phyloP scores from a whole-genome alignment of 768 basidiomycete species.

The Collybia nuda region DNA sequence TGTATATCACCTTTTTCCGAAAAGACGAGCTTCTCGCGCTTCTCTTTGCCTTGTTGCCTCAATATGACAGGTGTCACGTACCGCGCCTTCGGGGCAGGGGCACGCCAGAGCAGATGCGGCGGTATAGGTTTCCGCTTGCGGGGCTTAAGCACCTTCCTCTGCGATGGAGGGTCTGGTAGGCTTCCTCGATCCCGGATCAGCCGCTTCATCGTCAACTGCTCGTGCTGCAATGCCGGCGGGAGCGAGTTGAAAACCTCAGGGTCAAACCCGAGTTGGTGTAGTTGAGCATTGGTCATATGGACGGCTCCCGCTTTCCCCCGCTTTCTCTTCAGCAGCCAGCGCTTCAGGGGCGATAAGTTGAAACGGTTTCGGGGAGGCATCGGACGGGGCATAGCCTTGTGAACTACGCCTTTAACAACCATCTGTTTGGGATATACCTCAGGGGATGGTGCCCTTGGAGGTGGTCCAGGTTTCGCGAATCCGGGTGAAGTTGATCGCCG shows the following conservation, averaged over 20 bases:
- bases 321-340: conserved; percentile 25
- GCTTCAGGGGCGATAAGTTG: conserved; percentile 32
- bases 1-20: conserved; percentile 74
- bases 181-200: conserved; percentile 43
- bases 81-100: conserved; percentile 57
- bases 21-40: conserved; percentile 56
- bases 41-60: conserved; percentile 56
- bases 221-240: conserved; percentile 67
- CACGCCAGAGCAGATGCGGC: conserved; percentile 40
- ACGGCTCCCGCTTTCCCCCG: conserved; percentile 30
- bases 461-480: conserved; percentile 14
- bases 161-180: conserved; percentile 35
- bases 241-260: conserved; percentile 65
- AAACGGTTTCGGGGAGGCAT: conserved; percentile 57
- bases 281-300: conserved; percentile 53
- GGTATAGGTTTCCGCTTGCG: conserved; percentile 37
- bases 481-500: conserved; percentile 56
- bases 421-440: conserved; percentile 30
- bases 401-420: conserved; percentile 37
- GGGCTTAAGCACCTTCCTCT: conserved; percentile 59
- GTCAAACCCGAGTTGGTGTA: conserved; percentile 70
- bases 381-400: conserved; percentile 61
- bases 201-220: conserved; percentile 66
- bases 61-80: conserved; percentile 50
- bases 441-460: conserved; percentile 14